Conservation (phyloP, 306 rosid species). For the Medicago truncatula region DNA sequence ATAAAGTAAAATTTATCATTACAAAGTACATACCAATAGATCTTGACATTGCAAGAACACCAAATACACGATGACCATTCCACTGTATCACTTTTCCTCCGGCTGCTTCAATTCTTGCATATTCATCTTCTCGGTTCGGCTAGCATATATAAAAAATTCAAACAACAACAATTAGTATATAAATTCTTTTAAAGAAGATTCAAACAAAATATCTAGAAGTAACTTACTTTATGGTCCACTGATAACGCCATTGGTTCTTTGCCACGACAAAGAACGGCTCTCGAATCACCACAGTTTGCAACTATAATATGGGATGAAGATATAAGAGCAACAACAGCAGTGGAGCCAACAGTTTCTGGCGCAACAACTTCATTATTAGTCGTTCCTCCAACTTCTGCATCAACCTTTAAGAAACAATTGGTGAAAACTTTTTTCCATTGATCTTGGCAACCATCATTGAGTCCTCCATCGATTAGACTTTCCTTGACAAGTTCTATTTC, state of each 20-base stretch:
- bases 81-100: slow-evolving; percentile 97
- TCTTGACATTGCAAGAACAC: slow-evolving; percentile 97
- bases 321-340: slow-evolving; percentile 82
- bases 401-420: slow-evolving; percentile 78
- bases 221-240: slow-evolving; percentile 85
- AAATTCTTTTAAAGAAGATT: background rate
- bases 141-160: slow-evolving; percentile 44
- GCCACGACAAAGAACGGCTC: slow-evolving; percentile 92
- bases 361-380: slow-evolving; percentile 66
- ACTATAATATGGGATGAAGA: slow-evolving; percentile 86
- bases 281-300: slow-evolving; percentile 90
- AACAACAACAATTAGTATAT: slow-evolving; percentile 33
- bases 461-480: slow-evolving; percentile 55
- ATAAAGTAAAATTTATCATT: slow-evolving; percentile 30
- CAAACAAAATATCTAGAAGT: slow-evolving; percentile 12
- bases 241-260: slow-evolving; percentile 89
- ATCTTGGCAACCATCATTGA: slow-evolving; percentile 63
- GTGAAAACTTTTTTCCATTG: slow-evolving; percentile 77
- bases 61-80: slow-evolving; percentile 95
- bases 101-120: slow-evolving; percentile 92
- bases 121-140: slow-evolving; percentile 94
- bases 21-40: slow-evolving; percentile 75
- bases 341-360: slow-evolving; percentile 94
- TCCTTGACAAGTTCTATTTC: slow-evolving; percentile 72
- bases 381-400: slow-evolving; percentile 84